Evolutionary conservation across 2,329 filamentous ascomycete genomes (phyloP), one percentile per base, ranked within the genome.

Genomic region (Fusarium sp.): DNA sequence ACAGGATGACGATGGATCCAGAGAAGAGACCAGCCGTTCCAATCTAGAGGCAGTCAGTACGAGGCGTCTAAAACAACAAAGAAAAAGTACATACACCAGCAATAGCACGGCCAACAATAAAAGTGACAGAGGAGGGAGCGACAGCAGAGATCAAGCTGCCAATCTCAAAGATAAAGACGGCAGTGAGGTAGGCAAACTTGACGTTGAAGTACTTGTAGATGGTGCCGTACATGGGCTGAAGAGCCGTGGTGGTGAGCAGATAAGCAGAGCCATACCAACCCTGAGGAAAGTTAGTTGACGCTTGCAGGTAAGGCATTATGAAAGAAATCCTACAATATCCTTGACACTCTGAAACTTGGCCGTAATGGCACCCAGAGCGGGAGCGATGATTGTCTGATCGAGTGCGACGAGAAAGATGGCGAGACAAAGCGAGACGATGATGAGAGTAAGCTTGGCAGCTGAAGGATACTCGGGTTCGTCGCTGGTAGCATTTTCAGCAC

Each of bases 251-350:
- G 25, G 85, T 86, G 52, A 88, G 84, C 6, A 88, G 81, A 71
- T 88, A 88, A 4, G 85, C 72, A 12, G 86, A 83, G 71, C 86
- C 86, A 78, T 88, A 88, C 86, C 86, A 91, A 69, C 88, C 82
- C 76, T 80, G 35, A 30, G 4, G 38, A 15, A 22, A 54, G 54
- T 76, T 67, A 73, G 70, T 66, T 25, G 64, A 35, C 22, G 22
- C 22, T 22, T 22, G 22, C 22, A 4, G 22, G 22, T 4, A 22
- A 22, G 22, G 22, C 22, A 22, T 22, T 4, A 22, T 22, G 22
- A 22, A 22, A 22, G 22, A 22, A 22, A 30, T 73, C 79, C 64
- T 65, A 83, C 86, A 70, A 88, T 87, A 65, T 88, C 86, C 72
- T 84, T 83, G 38, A 86, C 82, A 58, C 83, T 85, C 50, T 76